phyloP scores from a whole-genome alignment of 1,284 basidiomycete species.

The Cutaneotrichosporon dermatis region DNA sequence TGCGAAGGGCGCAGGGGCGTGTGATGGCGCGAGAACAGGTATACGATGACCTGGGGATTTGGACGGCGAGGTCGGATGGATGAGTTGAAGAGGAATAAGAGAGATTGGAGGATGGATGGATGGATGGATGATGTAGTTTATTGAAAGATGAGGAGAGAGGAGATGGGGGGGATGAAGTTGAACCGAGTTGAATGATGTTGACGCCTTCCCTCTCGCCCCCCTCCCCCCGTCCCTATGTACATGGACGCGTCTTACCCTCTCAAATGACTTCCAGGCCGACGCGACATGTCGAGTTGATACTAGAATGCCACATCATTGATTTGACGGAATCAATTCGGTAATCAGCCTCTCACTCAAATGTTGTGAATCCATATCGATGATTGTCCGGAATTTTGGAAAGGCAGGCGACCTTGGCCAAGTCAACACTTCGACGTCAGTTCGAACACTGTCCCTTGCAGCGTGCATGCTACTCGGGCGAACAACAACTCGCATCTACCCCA shows the following conservation, averaged over 20 bases:
- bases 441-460: not conserved
- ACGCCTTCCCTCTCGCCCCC: not conserved
- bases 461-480: not conserved
- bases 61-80: no score
- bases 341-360: not conserved
- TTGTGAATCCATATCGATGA: not conserved
- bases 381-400: constrained; percentile 2
- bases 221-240: no score
- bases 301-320: not conserved
- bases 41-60: no score
- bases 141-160: not conserved
- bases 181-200: not conserved
- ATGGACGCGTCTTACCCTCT: not conserved
- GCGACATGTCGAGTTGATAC: not conserved
- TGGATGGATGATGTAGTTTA: not conserved
- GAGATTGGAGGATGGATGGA: not conserved
- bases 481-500: not conserved
- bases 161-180: not conserved
- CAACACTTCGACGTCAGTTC: no score
- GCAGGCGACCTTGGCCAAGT: no score
- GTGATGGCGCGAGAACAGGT: no score
- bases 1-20: no score
- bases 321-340: constrained; percentile 2
- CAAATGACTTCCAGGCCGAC: not conserved
- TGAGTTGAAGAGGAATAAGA: not conserved